Evolutionary conservation across 1,284 basidiomycete species (phyloP).

Genomic region (Albatrellus sp.): DNA sequence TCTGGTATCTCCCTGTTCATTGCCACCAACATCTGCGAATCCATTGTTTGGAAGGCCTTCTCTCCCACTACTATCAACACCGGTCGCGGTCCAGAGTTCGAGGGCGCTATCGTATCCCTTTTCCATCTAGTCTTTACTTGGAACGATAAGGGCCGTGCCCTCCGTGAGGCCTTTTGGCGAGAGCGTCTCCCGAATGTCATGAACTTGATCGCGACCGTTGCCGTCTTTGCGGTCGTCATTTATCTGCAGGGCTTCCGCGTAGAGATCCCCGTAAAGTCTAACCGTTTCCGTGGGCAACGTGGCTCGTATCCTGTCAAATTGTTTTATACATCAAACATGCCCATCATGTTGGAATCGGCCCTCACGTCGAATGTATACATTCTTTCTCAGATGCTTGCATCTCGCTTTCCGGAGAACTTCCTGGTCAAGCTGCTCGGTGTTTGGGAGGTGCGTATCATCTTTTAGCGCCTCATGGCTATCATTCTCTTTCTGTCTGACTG

Average conservation of each 20-base stretch:
- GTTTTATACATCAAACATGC: slow-evolving; percentile 99
- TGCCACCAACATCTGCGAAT: slow-evolving; percentile 99
- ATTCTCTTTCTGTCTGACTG: neutral
- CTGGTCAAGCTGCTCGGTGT: slow-evolving; percentile 85
- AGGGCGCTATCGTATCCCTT: slow-evolving; percentile 90
- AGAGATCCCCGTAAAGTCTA: slow-evolving; percentile 97
- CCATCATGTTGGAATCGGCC: slow-evolving; percentile 97
- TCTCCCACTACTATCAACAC: slow-evolving; percentile 98
- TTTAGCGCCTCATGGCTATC: neutral
- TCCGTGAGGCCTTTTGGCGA: slow-evolving; percentile 97
- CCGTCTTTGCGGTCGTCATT: slow-evolving; percentile 91
- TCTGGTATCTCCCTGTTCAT: slow-evolving; percentile 99
- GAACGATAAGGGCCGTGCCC: slow-evolving; percentile 95
- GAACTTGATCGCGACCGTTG: slow-evolving; percentile 89
- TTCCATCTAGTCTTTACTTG: slow-evolving; percentile 98
- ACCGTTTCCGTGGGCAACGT: slow-evolving; percentile 90
- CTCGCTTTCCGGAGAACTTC: slow-evolving; percentile 86
- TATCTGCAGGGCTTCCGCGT: slow-evolving; percentile 99
- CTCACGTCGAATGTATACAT: slow-evolving; percentile 94
- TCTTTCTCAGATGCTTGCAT: slow-evolving; percentile 90
- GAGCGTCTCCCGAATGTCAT: slow-evolving; percentile 96
- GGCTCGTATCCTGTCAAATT: slow-evolving; percentile 96
- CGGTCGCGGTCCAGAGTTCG: slow-evolving; percentile 95
- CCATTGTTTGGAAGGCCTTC: slow-evolving; percentile 99
- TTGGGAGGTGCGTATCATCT: slow-evolving; percentile 66